Base-by-base conservation (phyloP, 1,139 yeast genomes). In the Pichia sp. region DNA sequence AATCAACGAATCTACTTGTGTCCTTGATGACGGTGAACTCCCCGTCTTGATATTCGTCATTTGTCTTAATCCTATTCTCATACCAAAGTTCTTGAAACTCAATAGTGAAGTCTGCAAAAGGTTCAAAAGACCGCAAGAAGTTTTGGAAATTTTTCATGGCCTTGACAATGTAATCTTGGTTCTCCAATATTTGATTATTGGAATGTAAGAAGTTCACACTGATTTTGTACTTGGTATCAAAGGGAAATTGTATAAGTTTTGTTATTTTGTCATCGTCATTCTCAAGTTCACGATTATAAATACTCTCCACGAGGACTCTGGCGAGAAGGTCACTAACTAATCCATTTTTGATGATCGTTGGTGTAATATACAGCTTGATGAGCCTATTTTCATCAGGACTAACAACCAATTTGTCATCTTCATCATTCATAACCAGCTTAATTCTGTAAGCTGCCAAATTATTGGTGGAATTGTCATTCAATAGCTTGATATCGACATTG, bases 1-100 rank as follows among this genome's bases (percentile, higher is more conserved):
- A 77, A 56, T 83, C 82, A 43, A 83, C 75, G 55, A 83, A 81
- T 5, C 84, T 80, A 1, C 86, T 65, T 34, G 83, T 67, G 35
- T 77, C 77, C 9, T 35, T 40, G 17, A 47, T 39, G 12, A 34
- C 14, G 2, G 33, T 30, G 15, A 18, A 20, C 22, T 22, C 22
- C 24, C 30, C 29, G 16, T 31, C 40, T 9, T 13, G 12, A 23
- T 28, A 33, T 33, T 42, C 46, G 22, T 26, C 29, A 3, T 25
- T 29, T 3, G 45, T 37, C 12, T 18, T 4, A 5, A 38, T 32
- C 53, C 35, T 51, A 42, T 32, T 57, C 32, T 56, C 59, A 53
- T 76, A 85, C 56, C 81, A 81, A 44, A 81, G 84, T 30, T 84
- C 70, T 53, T 86, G 94, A 2, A 94, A 69, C 47, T 84, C 91